A percentile compares a stretch with the other conserved stretches of the same genome.
These are phyloP conservation scores for Cryptococcus jaspeensis DNA, from an alignment of 1,284 basidiomycete species.

Conservation along the genomic window DNA sequence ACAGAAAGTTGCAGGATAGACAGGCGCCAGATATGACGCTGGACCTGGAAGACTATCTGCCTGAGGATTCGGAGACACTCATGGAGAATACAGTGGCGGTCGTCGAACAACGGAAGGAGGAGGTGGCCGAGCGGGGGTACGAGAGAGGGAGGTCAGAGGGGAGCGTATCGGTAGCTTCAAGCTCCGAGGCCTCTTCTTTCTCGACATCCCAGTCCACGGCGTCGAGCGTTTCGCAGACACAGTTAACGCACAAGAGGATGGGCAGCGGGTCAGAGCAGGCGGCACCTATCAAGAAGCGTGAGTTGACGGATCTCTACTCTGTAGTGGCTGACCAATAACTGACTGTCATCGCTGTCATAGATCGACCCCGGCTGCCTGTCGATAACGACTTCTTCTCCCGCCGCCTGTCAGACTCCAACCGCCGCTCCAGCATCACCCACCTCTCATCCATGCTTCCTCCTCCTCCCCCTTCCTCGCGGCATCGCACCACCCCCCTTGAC, in stretches of 20 bases:
- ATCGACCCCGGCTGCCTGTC: no score
- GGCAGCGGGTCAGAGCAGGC: neutral
- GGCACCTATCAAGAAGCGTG: conserved; percentile 7
- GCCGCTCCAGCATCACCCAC: conserved; percentile 4
- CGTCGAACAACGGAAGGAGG: no score
- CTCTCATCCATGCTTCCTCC: neutral
- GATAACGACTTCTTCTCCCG: conserved; percentile 13
- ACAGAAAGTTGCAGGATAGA: neutral
- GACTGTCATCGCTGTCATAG: no score
- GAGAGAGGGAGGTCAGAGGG: neutral
- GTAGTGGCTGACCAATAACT: neutral
- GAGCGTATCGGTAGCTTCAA: neutral
- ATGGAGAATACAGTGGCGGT: neutral
- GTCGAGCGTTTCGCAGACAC: no score
- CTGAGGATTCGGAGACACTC: conserved; percentile 3
- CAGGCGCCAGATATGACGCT: neutral
- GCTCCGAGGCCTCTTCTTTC: neutral
- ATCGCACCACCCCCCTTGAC: neutral
- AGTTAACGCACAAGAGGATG: conserved; percentile 3
- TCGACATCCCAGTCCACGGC: no score
- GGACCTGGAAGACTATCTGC: conserved; percentile 18
- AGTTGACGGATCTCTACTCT: neutral
- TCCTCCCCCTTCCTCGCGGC: neutral
- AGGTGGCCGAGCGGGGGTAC: no score
- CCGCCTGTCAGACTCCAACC: conserved; percentile 14